Conservation (phyloP, 2,329 filamentous ascomycete genomes). For the Bipolaris gigantea region DNA sequence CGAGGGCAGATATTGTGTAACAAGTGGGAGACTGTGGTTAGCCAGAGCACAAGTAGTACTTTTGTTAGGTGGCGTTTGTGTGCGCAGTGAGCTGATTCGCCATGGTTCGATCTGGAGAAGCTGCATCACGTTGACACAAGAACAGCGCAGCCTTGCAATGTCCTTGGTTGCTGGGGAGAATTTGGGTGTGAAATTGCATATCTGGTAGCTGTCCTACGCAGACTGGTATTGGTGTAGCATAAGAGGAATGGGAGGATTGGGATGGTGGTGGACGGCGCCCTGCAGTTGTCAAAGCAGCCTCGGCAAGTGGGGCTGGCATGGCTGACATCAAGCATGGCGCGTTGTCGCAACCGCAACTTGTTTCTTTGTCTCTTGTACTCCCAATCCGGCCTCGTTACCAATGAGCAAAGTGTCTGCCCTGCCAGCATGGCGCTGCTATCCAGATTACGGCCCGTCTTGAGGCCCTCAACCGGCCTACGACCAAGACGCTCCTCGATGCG, state of each 20-base stretch:
- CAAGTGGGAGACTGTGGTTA: too few relatives aligned
- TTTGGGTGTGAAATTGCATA: not conserved
- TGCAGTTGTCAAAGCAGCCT: not conserved
- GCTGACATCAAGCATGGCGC: not conserved
- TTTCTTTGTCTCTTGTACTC: not conserved
- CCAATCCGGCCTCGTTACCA: not conserved
- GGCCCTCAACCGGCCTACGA: not conserved
- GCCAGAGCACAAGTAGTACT: too few relatives aligned
- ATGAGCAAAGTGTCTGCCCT: not conserved
- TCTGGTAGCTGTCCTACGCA: not conserved
- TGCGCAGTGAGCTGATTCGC: not conserved
- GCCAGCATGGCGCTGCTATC: slow-evolving; percentile 5
- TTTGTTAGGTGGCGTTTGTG: not conserved
- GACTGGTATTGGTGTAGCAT: not conserved
- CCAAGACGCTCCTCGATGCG: not conserved
- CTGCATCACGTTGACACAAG: not conserved
- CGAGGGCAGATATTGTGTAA: not conserved
- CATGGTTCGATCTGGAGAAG: not conserved
- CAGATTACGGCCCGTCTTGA: slow-evolving; percentile 19
- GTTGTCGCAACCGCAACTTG: not conserved
- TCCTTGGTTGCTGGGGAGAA: not conserved
- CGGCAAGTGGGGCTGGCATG: slow-evolving; percentile 11
- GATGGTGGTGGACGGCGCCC: not conserved
- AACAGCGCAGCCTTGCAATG: too few relatives aligned
- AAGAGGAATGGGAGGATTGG: too few relatives aligned